Evolutionary conservation across 768 basidiomycete genomes (phyloP), one percentile per base, ranked within the genome.

Genomic region (Tylopilus subfusipes): DNA sequence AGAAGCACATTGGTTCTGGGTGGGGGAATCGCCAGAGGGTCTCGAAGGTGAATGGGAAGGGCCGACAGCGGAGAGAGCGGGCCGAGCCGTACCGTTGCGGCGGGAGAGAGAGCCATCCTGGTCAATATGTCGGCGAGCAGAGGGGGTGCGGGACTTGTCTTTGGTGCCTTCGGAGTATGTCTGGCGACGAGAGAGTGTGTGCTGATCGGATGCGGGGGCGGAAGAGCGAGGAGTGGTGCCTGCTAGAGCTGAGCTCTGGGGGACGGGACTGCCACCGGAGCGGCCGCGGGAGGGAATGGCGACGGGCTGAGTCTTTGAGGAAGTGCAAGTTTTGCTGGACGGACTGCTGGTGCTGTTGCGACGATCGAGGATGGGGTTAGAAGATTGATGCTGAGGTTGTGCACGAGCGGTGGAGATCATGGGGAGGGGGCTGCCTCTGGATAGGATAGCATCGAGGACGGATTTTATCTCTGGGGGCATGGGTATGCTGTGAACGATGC

Each of bases 391-490:
- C 53, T 73, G 76, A 18, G 67, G 53, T 55, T 69, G 50, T 71
- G 75, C 38, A 63, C 68, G 60, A 60, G 53, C n/a, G 30, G 63
- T 61, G 34, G 63, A 61, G 56, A 66, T 34, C 70, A 66, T 48
- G 64, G 70, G 58, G 59, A 64, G 42, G 64, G 72, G 53, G 58
- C 68, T 69, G 40, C 72, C 72, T 60, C 74, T 74, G 31, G 75
- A 67, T 40, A 78, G 68, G 47, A 82, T 69, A 53, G 75, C 76
- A 54, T 87, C 87, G 48, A 90, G 76, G 48, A 83, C 71, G n/a
- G 78, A 73, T 70, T 85, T 86, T 69, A 90, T 80, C 48, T 87
- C 86, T 13, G 76, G 66, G 18, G 90, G 90, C 56, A 91, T 89
- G 50, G 85, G 78, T 51, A 91, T 75, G 55, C 81, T 79, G 64